Percentiles rank a stretch among this genome's conserved stretches.
Evolutionary conservation across 108 stramenopile genomes (phyloP).

Genomic region (Skeletonema marinoi): DNA sequence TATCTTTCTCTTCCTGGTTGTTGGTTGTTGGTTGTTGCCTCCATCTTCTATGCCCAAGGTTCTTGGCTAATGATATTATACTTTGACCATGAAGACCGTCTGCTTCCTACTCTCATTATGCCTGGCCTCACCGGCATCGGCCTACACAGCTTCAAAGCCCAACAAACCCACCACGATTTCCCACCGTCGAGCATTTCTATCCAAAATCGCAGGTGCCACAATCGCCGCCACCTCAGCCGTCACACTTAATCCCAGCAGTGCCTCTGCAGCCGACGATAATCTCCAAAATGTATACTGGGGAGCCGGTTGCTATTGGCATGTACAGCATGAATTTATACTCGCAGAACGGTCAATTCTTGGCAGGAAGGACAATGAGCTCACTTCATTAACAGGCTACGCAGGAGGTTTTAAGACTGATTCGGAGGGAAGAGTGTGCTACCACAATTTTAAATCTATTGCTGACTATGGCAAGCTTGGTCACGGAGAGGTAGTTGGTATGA

Average conservation of each 20-base stretch:
- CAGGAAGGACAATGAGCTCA: slow-evolving; percentile 61
- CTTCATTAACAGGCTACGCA: slow-evolving; percentile 86
- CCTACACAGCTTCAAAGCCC: not conserved
- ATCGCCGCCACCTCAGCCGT: not conserved
- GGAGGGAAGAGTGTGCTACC: slow-evolving; percentile 65
- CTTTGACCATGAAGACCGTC: not conserved
- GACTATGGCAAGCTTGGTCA: slow-evolving; percentile 67
- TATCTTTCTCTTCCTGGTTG: too few species aligned
- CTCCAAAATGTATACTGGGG: slow-evolving; percentile 64
- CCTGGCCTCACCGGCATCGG: not conserved
- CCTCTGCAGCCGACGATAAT: slow-evolving; percentile 6
- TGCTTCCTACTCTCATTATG: not conserved
- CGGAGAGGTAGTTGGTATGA: slow-evolving; percentile 52
- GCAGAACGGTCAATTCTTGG: slow-evolving; percentile 77
- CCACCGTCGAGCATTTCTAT: slow-evolving; percentile 4
- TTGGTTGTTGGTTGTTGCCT: too few species aligned
- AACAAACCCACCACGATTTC: not conserved
- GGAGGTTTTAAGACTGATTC: slow-evolving; percentile 59
- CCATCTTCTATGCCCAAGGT: too few species aligned
- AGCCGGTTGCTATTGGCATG: slow-evolving; percentile 82
- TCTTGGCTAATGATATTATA: too few species aligned
- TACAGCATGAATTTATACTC: slow-evolving; percentile 89
- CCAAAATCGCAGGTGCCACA: not conserved
- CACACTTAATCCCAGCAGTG: not conserved
- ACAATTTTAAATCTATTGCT: slow-evolving; percentile 56